Evolutionary conservation across 148 eudicot genomes (phyloP).

Genomic region (Vaccinium corymbosum): DNA sequence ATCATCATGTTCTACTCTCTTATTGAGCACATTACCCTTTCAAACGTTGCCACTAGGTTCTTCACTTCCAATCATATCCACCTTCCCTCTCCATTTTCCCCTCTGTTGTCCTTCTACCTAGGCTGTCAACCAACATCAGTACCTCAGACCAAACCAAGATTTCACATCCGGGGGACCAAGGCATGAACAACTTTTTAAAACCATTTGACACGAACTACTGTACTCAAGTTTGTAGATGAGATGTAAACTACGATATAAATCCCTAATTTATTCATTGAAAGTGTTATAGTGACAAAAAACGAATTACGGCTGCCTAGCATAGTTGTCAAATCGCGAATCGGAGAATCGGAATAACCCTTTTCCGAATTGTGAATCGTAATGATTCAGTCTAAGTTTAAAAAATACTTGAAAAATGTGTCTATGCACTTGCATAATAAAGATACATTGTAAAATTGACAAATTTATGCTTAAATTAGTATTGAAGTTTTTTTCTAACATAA

Average conservation of each 20-base stretch:
- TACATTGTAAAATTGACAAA: no score
- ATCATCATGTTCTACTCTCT: background rate
- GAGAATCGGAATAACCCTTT: no score
- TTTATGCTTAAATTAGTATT: no score
- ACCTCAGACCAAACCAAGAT: background rate
- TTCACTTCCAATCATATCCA: background rate
- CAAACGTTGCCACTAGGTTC: background rate
- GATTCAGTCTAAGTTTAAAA: no score
- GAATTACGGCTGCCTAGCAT: background rate
- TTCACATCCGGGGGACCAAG: background rate
- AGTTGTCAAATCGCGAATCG: no score
- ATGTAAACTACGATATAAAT: background rate
- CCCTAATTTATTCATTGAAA: background rate
- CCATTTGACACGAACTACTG: background rate
- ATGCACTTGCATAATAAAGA: no score
- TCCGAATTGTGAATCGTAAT: no score
- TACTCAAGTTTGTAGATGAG: background rate
- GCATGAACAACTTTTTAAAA: background rate
- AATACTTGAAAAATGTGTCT: no score
- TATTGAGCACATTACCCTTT: background rate
- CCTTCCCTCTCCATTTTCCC: background rate
- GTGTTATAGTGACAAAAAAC: background rate
- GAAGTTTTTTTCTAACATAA: no score
- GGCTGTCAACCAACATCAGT: background rate
- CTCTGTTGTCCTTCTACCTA: background rate